These are phyloP conservation scores for Xenoacremonium recifei DNA, from an alignment of 2,329 filamentous ascomycete genomes.

Conservation along the genomic window DNA sequence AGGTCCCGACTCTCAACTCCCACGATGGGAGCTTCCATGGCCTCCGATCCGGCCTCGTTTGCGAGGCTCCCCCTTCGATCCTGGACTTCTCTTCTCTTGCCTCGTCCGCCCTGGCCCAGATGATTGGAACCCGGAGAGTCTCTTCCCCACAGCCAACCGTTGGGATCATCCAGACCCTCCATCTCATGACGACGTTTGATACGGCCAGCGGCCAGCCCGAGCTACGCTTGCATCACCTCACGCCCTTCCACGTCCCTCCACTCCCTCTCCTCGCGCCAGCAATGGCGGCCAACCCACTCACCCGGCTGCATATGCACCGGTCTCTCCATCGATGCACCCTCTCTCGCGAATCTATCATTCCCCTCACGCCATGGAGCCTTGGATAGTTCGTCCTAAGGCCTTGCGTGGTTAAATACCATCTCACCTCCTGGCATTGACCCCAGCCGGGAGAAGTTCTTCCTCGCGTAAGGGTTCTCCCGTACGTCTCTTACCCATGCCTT, in stretches of 20 bases:
- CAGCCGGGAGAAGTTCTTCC: conserved; percentile 7
- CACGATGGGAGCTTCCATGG: background rate
- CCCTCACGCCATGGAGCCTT: conserved; percentile 16
- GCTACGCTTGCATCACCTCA: conserved; percentile 8
- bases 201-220: no score
- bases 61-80: background rate
- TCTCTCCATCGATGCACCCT: conserved; percentile 15
- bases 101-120: conserved; percentile 16
- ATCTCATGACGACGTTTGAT: conserved; percentile 3
- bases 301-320: conserved; percentile 23
- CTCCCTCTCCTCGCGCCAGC: no score
- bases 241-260: no score
- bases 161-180: conserved; percentile 1
- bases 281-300: conserved; percentile 8
- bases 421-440: conserved; percentile 9
- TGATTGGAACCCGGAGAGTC: conserved; percentile 20
- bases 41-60: background rate
- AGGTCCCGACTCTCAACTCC: no score
- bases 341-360: conserved; percentile 7
- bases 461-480: conserved; percentile 8
- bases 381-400: conserved; percentile 5
- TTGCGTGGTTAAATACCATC: conserved; percentile 20
- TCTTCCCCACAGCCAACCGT: conserved; percentile 8
- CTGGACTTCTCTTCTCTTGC: conserved; percentile 4
- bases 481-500: conserved; percentile 1